Conservation (phyloP, 306 rosid species). For the Quillaja saponaria region DNA sequence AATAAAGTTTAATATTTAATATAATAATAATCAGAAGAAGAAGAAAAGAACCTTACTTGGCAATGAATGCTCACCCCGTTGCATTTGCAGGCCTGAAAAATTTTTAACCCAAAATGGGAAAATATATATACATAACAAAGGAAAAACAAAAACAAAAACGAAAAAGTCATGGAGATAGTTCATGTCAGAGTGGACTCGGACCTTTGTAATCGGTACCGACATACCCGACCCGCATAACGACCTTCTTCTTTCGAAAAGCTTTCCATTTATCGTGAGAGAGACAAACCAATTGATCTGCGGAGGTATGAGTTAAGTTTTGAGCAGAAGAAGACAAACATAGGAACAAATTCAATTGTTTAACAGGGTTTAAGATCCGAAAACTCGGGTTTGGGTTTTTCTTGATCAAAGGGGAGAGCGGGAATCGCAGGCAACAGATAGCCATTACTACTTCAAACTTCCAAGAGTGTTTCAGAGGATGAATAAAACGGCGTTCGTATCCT, state of each 20-base stretch:
- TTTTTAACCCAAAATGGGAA: not conserved
- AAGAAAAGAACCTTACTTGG: slow-evolving; percentile 52
- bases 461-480: too few relatives aligned
- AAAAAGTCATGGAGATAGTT: not conserved
- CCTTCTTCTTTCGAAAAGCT: slow-evolving; percentile 71
- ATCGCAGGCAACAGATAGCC: slow-evolving; percentile 50
- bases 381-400: slow-evolving; percentile 26
- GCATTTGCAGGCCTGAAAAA: slow-evolving; percentile 79
- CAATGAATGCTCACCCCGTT: slow-evolving; percentile 54
- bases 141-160: too few relatives aligned
- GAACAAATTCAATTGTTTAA: slow-evolving; percentile 22
- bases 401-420: slow-evolving; percentile 39
- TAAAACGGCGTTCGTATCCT: too few relatives aligned
- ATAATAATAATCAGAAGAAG: too few relatives aligned
- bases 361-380: slow-evolving; percentile 16
- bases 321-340: slow-evolving; percentile 32
- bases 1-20: too few relatives aligned
- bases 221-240: slow-evolving; percentile 80
- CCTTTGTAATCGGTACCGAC: slow-evolving; percentile 89
- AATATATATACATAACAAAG: too few relatives aligned
- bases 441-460: too few relatives aligned
- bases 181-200: slow-evolving; percentile 15
- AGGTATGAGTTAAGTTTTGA: not conserved
- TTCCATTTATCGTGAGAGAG: slow-evolving; percentile 48
- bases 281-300: slow-evolving; percentile 12